phyloP scores from a whole-genome alignment of 108 stramenopile genomes.

The Nitzschia sp. region DNA sequence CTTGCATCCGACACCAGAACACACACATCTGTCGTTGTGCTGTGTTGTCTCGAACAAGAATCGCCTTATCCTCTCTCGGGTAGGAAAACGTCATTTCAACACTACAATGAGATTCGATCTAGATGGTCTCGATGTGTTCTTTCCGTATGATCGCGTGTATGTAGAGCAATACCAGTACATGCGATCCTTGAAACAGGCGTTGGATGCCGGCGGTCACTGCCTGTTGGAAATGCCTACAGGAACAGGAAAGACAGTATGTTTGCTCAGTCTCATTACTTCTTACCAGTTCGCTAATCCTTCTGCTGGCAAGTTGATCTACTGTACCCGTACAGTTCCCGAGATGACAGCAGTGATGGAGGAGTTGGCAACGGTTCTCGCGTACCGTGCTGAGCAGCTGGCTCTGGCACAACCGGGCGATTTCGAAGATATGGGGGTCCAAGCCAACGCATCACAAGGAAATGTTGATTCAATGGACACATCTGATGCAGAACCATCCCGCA shows the following conservation, averaged over 20 bases:
- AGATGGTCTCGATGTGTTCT: constrained; percentile 98
- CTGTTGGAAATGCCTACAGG: constrained; percentile 98
- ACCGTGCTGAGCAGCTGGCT: constrained; percentile 78
- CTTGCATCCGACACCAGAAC: neutral
- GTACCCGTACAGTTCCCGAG: constrained; percentile 99
- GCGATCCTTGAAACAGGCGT: constrained; percentile 94
- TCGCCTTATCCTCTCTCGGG: neutral
- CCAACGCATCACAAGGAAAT: neutral
- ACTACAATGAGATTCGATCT: constrained; percentile 81
- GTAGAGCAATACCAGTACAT: constrained; percentile 99
- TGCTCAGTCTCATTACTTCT: constrained; percentile 94
- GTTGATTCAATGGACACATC: neutral
- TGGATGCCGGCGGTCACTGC: constrained; percentile 97
- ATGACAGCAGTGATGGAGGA: constrained; percentile 99
- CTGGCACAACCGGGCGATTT: constrained; percentile 27
- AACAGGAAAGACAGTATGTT: constrained; percentile 79
- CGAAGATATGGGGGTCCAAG: constrained; percentile 41
- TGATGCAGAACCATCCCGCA: constrained; percentile 7
- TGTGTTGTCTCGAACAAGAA: neutral
- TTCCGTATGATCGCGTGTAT: constrained; percentile 96
- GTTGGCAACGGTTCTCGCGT: constrained; percentile 87
- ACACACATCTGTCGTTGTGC: neutral
- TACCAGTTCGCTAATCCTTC: constrained; percentile 93
- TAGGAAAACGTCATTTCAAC: neutral
- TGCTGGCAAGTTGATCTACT: constrained; percentile 97